These are phyloP conservation scores for Kalanchoe fedtschenkoi DNA, from an alignment of 164 flowering plant genomes.

Conservation along the genomic window DNA sequence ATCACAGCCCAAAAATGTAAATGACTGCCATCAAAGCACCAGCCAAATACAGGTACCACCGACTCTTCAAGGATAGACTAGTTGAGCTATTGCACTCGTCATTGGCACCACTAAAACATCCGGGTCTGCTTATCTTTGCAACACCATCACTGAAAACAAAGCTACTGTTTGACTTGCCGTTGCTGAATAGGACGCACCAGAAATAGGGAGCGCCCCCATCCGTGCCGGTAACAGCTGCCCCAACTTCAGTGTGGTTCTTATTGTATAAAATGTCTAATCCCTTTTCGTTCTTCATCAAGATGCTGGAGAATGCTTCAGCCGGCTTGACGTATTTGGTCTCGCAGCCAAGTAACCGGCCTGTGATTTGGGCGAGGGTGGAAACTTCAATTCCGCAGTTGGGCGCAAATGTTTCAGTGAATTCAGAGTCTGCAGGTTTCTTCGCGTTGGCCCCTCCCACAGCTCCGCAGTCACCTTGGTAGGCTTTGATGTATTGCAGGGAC, in stretches of 20 bases:
- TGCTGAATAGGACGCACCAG: constrained; percentile 88
- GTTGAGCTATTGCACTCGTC: constrained; percentile 58
- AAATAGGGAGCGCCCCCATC: constrained; percentile 85
- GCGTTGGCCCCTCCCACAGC: constrained; percentile 48
- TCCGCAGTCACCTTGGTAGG: constrained; percentile 67
- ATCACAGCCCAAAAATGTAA: constrained; percentile 6
- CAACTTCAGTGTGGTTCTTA: constrained; percentile 78
- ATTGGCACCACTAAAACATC: constrained; percentile 80
- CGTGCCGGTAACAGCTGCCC: constrained; percentile 75
- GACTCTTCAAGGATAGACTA: constrained; percentile 8
- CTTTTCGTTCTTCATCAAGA: constrained; percentile 41
- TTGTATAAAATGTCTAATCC: constrained; percentile 51
- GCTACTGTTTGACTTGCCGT: constrained; percentile 47
- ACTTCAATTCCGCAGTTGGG: constrained; percentile 67
- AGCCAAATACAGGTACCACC: constrained; percentile 15
- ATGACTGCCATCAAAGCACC: constrained; percentile 24
- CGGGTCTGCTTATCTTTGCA: constrained; percentile 49
- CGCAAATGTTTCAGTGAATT: constrained; percentile 68
- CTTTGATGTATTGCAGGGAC: constrained; percentile 89
- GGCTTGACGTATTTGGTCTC: constrained; percentile 50
- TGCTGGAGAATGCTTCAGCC: constrained; percentile 50
- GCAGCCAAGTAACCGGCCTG: constrained; percentile 81
- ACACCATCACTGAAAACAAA: constrained; percentile 47
- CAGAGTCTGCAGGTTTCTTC: constrained; percentile 61
- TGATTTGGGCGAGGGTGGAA: constrained; percentile 48